Evolutionary conservation across 257 asterid species (phyloP).

Genomic region (Nicotiana otophora): DNA sequence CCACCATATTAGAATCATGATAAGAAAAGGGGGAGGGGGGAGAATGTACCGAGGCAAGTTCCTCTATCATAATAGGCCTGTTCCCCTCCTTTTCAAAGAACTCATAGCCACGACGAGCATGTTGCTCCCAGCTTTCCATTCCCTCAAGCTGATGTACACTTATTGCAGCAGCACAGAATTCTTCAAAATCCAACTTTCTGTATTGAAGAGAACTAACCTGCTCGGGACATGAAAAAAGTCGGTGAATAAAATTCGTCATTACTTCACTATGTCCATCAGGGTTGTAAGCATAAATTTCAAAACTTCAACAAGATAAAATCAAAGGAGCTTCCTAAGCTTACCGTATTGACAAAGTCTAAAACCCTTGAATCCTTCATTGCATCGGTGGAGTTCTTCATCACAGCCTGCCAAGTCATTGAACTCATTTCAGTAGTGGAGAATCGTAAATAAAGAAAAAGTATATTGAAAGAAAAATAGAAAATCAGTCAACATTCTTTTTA

Average conservation of each 20-base stretch:
- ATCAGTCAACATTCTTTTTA: not conserved
- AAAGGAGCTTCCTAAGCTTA: slow-evolving; percentile 19
- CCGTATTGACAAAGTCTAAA: slow-evolving; percentile 70
- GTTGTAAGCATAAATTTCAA: not conserved
- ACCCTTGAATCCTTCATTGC: slow-evolving; percentile 96
- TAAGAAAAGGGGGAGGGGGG: not conserved
- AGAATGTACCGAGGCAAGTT: slow-evolving; percentile 82
- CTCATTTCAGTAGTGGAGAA: not conserved
- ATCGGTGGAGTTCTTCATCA: slow-evolving; percentile 61
- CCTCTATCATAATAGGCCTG: slow-evolving; percentile 87
- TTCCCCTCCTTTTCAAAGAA: slow-evolving; percentile 89
- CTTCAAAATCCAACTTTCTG: slow-evolving; percentile 81
- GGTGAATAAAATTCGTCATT: not conserved
- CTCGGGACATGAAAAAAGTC: slow-evolving; percentile 1
- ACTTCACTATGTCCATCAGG: not conserved
- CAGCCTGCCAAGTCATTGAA: slow-evolving; percentile 41
- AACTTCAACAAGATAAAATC: not conserved
- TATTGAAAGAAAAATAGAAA: not conserved
- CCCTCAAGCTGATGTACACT: slow-evolving; percentile 93
- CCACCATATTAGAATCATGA: not conserved
- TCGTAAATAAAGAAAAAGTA: not conserved
- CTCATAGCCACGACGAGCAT: slow-evolving; percentile 86
- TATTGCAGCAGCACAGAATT: slow-evolving; percentile 80
- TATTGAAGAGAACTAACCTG: slow-evolving; percentile 90
- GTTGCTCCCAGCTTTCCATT: slow-evolving; percentile 84